A percentile compares a stretch with the other conserved stretches of the same genome.
Evolutionary conservation across 1,284 basidiomycete genomes (phyloP).

Genomic region (Sporisorium graminicola): DNA sequence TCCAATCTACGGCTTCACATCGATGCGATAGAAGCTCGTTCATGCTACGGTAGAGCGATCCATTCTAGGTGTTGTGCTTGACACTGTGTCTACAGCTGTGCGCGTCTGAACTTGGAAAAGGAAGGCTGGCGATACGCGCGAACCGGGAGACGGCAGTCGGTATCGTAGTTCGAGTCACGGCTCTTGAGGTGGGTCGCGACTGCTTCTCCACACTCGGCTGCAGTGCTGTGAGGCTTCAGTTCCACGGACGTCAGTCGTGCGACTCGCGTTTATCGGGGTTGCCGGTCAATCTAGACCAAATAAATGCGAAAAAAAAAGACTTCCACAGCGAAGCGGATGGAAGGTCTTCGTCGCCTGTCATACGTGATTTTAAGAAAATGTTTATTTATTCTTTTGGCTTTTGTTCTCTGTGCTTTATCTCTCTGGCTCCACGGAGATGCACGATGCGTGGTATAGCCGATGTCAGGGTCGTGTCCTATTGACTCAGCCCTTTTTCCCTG

Average conservation of each 20-base stretch:
- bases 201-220: background rate
- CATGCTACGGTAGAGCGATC: too few relatives aligned
- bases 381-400: conserved; percentile 1
- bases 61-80: too few relatives aligned
- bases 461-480: background rate
- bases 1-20: too few relatives aligned
- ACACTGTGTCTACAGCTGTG: too few relatives aligned
- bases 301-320: background rate
- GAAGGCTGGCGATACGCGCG: too few relatives aligned
- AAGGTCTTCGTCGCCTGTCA: background rate
- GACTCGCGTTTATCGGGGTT: conserved; percentile 9
- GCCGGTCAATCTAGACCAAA: background rate
- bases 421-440: background rate
- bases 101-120: too few relatives aligned
- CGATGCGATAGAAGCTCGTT: too few relatives aligned
- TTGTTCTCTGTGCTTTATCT: background rate
- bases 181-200: too few relatives aligned
- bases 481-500: background rate
- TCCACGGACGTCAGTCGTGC: conserved; percentile 2
- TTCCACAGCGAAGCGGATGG: conserved; percentile 14
- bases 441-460: background rate
- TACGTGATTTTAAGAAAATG: background rate
- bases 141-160: too few relatives aligned
- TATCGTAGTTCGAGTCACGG: too few relatives aligned
- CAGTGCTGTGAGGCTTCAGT: too few relatives aligned